Percentiles rank a stretch among this genome's conserved stretches.
Evolutionary conservation across 306 rosid genomes (phyloP).

Genomic region (Lupinus albus): DNA sequence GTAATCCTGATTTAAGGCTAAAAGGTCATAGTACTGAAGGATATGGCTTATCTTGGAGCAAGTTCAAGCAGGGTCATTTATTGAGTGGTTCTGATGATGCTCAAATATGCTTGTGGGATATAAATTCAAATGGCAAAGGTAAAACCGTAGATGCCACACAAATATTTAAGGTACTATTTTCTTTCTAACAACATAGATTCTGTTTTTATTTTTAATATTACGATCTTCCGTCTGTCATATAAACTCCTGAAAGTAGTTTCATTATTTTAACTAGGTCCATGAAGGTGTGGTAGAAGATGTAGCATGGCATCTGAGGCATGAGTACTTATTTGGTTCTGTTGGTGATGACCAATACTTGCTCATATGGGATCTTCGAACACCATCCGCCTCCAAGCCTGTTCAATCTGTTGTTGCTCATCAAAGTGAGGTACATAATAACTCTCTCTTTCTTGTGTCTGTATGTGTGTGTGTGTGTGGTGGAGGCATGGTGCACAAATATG

Average conservation of each 20-base stretch:
- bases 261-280: slow-evolving; percentile 60
- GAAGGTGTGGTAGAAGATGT: slow-evolving; percentile 99
- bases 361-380: slow-evolving; percentile 92
- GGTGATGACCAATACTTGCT: slow-evolving; percentile 93
- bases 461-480: not conserved
- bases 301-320: slow-evolving; percentile 99
- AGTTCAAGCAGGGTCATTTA: slow-evolving; percentile 86
- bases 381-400: slow-evolving; percentile 80
- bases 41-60: slow-evolving; percentile 96
- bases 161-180: slow-evolving; percentile 70
- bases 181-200: not conserved
- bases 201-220: not conserved
- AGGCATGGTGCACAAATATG: not conserved
- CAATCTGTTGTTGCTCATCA: slow-evolving; percentile 93
- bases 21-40: slow-evolving; percentile 96
- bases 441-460: not conserved
- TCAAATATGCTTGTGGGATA: slow-evolving; percentile 98
- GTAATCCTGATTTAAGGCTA: slow-evolving; percentile 89
- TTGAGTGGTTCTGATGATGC: slow-evolving; percentile 99
- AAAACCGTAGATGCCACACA: slow-evolving; percentile 77
- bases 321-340: slow-evolving; percentile 94
- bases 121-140: slow-evolving; percentile 76
- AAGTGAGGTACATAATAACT: slow-evolving; percentile 71
- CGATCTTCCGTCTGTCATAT: not conserved
- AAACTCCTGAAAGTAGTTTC: slow-evolving; percentile 11